Percentiles rank a stretch among this genome's conserved stretches.
Evolutionary conservation across 305 asterid species (phyloP).

Genomic region (Fraxinus sp.): DNA sequence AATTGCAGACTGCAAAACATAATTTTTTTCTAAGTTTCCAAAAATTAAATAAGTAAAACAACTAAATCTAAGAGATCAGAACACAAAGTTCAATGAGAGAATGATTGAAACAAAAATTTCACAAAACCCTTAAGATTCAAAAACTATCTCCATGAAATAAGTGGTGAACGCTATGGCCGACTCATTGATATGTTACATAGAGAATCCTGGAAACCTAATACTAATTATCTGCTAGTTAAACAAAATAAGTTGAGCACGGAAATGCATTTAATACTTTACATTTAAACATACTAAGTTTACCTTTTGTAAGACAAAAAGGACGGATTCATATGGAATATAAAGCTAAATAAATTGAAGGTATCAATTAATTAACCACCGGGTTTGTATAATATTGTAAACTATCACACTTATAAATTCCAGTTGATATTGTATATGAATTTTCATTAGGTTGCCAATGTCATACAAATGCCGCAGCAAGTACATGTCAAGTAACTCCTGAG

Average conservation of each 20-base stretch:
- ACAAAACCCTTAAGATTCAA: neutral
- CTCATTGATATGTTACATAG: neutral
- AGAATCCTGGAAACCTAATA: neutral
- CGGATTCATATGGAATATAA: neutral
- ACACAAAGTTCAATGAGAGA: neutral
- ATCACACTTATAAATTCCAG: neutral
- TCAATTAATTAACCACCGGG: neutral
- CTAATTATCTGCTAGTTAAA: neutral
- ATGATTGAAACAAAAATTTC: neutral
- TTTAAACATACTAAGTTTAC: neutral
- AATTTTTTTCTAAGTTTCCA: neutral
- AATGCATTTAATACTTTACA: neutral
- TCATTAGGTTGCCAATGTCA: neutral
- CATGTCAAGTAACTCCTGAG: neutral
- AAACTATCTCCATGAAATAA: neutral
- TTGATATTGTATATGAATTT: neutral
- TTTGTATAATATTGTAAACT: neutral
- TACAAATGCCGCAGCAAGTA: neutral
- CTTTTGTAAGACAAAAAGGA: neutral
- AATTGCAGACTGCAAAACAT: conserved; percentile 68
- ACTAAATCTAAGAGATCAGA: neutral
- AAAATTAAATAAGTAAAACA: neutral
- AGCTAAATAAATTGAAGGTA: neutral
- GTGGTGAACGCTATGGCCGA: neutral
- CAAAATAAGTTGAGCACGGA: neutral